Percentiles rank a stretch among this genome's conserved stretches.
These are phyloP conservation scores for Pancytospora philotis DNA, from an alignment of 371 early-diverging fungal species.

Conservation along the genomic window DNA sequence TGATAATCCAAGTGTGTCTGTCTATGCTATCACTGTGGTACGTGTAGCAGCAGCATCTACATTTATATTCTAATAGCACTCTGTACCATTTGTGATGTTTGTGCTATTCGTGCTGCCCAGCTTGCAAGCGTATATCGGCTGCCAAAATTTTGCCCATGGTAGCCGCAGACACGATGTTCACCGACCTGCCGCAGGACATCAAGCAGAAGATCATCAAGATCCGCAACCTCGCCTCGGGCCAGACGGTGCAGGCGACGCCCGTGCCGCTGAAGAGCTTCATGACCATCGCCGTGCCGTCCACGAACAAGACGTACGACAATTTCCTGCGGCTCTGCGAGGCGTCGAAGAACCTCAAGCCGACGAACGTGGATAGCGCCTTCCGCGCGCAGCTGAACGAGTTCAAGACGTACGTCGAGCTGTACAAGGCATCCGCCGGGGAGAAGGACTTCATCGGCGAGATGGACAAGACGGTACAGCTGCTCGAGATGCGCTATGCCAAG, in stretches of 20 bases:
- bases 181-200: background rate
- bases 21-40: no score
- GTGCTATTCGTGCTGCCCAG: no score
- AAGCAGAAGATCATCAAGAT: background rate
- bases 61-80: no score
- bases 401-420: background rate
- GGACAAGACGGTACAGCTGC: conserved; percentile 12
- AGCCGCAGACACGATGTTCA: conserved; percentile 2
- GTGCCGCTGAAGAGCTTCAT: background rate
- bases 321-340: background rate
- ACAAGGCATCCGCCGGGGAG: background rate
- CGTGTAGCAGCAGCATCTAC: no score
- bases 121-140: no score
- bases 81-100: no score
- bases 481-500: no score
- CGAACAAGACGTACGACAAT: conserved; percentile 15
- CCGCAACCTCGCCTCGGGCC: background rate
- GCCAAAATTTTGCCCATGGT: no score
- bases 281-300: conserved; percentile 14
- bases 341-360: background rate
- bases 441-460: conserved; percentile 2
- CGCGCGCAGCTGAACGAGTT: background rate
- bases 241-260: conserved; percentile 12
- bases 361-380: background rate
- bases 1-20: no score